Conservation (phyloP, 306 rosid species). For the Glycine latifolia region DNA sequence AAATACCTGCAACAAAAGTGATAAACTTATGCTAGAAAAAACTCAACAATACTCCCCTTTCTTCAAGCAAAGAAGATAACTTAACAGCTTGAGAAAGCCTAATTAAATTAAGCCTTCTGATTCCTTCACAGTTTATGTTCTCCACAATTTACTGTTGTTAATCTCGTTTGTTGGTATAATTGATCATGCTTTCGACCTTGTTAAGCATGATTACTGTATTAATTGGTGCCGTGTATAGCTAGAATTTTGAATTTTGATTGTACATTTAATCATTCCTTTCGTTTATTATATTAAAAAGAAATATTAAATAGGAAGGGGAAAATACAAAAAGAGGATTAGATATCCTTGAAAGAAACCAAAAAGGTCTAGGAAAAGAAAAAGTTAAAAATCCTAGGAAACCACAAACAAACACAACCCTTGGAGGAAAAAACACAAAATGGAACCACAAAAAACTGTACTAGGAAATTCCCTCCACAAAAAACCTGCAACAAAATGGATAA, state of each 20-base stretch:
- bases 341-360: constrained; percentile 28
- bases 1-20: neutral
- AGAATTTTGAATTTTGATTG: neutral
- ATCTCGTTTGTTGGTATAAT: constrained; percentile 18
- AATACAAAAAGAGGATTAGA: neutral
- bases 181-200: constrained; percentile 14
- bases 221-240: constrained; percentile 18
- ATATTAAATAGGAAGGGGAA: constrained; percentile 9
- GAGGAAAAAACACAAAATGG: neutral
- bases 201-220: constrained; percentile 7
- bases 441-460: neutral
- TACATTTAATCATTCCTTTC: neutral
- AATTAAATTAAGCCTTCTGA: neutral
- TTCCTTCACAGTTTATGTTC: neutral
- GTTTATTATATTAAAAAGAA: neutral
- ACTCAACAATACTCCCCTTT: neutral
- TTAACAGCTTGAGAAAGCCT: neutral
- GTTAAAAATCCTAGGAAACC: neutral
- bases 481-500: neutral
- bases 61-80: constrained; percentile 8
- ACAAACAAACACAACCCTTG: neutral
- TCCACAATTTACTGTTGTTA: neutral
- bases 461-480: neutral
- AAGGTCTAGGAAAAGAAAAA: neutral
- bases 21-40: neutral